Conservation (phyloP, 495 filamentous ascomycete genomes). For the Penicillium argentinense region DNA sequence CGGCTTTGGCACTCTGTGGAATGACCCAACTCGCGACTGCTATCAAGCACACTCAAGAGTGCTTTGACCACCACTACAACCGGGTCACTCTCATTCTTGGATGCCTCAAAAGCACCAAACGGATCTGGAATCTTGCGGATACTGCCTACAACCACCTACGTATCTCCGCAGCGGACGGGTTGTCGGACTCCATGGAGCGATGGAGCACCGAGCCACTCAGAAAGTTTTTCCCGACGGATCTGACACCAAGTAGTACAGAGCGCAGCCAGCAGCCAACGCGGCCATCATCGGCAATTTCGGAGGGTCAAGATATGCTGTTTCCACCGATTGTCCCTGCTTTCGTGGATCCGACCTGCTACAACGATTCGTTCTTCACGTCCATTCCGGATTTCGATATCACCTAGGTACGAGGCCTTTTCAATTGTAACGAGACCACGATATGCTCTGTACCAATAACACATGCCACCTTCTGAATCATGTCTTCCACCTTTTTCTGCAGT, state of each 20-base stretch:
- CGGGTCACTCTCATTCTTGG: conserved; percentile 42
- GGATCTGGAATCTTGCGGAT: conserved; percentile 36
- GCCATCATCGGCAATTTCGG: conserved; percentile 15
- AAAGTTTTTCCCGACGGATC: conserved; percentile 22
- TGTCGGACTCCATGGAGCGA: conserved; percentile 34
- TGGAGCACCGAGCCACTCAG: conserved; percentile 33
- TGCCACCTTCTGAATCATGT: no score
- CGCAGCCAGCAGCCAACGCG: conserved; percentile 14
- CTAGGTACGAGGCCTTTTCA: conserved; percentile 7
- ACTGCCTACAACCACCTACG: conserved; percentile 29
- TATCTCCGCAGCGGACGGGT: conserved; percentile 31
- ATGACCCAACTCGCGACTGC: conserved; percentile 41
- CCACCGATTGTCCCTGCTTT: conserved; percentile 30
- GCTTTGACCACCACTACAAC: conserved; percentile 44
- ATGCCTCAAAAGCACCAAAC: conserved; percentile 35
- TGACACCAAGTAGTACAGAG: conserved; percentile 22
- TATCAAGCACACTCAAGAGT: conserved; percentile 36
- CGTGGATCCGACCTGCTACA: conserved; percentile 37
- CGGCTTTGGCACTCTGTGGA: conserved; percentile 34
- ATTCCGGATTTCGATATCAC: conserved; percentile 32
- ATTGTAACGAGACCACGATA: no score
- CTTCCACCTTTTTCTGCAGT: no score
- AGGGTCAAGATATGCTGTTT: conserved; percentile 28
- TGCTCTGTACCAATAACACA: no score
- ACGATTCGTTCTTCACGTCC: conserved; percentile 30